Conservation (phyloP, 2,329 filamentous ascomycete genomes). For the Cercospora berteroae region DNA sequence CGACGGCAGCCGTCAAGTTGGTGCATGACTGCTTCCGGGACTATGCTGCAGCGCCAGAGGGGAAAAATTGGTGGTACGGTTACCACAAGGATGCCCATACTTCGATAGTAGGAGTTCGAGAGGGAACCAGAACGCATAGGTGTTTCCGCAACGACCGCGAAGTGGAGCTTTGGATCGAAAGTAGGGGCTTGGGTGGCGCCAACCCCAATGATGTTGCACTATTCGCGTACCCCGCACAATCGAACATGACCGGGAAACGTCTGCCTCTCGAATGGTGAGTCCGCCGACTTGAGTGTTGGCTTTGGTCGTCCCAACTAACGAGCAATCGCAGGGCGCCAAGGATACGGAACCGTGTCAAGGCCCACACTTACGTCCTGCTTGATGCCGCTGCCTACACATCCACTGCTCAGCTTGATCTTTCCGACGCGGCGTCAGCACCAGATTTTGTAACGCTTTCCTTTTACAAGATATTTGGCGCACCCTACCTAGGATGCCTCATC, state of each 20-base stretch:
- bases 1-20: slow-evolving; percentile 83
- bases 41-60: slow-evolving; percentile 31
- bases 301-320: not conserved
- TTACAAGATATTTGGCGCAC: slow-evolving; percentile 95
- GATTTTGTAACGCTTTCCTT: slow-evolving; percentile 86
- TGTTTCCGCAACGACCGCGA: slow-evolving; percentile 65
- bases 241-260: slow-evolving; percentile 81
- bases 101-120: slow-evolving; percentile 73
- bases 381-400: slow-evolving; percentile 80
- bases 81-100: slow-evolving; percentile 85
- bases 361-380: slow-evolving; percentile 62
- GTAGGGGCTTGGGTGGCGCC: slow-evolving; percentile 36
- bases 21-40: slow-evolving; percentile 74
- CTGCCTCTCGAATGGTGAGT: slow-evolving; percentile 70
- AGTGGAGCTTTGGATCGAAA: slow-evolving; percentile 63
- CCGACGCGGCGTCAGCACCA: slow-evolving; percentile 67
- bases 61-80: slow-evolving; percentile 47
- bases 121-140: slow-evolving; percentile 63
- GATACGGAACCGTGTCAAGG: slow-evolving; percentile 41
- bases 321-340: slow-evolving; percentile 32
- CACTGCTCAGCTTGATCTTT: slow-evolving; percentile 72
- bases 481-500: slow-evolving; percentile 79
- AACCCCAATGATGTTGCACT: slow-evolving; percentile 39
- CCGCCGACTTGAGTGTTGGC: slow-evolving; percentile 4
- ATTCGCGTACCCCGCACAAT: slow-evolving; percentile 85